Conservation (phyloP, 2,329 filamentous ascomycete genomes). For the Aspergillus sp. region DNA sequence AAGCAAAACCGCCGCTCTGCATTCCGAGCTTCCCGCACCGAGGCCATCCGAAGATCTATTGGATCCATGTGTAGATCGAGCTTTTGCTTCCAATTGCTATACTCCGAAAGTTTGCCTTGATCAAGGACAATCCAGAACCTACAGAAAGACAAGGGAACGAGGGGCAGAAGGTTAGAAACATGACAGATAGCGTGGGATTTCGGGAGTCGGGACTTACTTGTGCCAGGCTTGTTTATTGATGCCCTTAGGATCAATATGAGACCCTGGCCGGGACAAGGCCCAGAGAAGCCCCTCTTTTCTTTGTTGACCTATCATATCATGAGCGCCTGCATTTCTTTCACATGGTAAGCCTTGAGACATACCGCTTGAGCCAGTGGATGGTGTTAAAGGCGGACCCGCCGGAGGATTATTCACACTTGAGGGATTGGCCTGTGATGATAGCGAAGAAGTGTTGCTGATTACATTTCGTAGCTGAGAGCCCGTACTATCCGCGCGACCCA, state of each 20-base stretch:
- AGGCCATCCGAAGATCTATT: conserved; percentile 94
- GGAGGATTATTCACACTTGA: conserved; percentile 13
- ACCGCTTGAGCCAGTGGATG: conserved; percentile 22
- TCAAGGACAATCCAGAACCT: conserved; percentile 99
- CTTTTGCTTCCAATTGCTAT: conserved; percentile 98
- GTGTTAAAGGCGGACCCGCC: conserved; percentile 20
- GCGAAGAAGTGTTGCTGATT: conserved; percentile 47
- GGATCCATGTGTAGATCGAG: conserved; percentile 97
- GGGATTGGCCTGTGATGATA: conserved; percentile 38
- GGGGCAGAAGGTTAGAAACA: neutral
- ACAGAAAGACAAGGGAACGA: neutral
- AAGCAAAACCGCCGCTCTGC: conserved; percentile 96
- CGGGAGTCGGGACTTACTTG: conserved; percentile 65
- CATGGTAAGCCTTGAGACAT: conserved; percentile 34
- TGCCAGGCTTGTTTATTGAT: conserved; percentile 98
- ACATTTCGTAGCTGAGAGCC: conserved; percentile 64
- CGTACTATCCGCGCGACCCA: conserved; percentile 72
- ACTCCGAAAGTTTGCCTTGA: conserved; percentile 93
- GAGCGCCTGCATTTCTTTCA: conserved; percentile 41
- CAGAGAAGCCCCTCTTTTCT: conserved; percentile 93
- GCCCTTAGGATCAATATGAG: conserved; percentile 91
- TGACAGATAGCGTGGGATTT: neutral
- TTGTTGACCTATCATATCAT: conserved; percentile 62
- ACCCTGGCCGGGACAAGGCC: conserved; percentile 89
- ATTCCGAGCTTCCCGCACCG: conserved; percentile 91